Percentiles rank a stretch among this genome's conserved stretches.
phyloP scores from a whole-genome alignment of 768 basidiomycete species.

The Clavulina sp. region DNA sequence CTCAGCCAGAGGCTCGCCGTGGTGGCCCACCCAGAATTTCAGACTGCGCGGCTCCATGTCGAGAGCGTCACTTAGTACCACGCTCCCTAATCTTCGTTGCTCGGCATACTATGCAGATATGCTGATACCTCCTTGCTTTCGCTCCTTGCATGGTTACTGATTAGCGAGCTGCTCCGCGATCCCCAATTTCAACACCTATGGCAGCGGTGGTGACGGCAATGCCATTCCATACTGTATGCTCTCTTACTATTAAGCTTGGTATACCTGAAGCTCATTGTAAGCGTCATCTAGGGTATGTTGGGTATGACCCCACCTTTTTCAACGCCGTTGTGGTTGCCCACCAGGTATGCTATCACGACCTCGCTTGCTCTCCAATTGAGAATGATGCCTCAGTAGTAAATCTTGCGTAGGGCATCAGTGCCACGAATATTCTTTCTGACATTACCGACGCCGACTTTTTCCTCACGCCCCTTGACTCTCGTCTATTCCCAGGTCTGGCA shows the following conservation, averaged over 20 bases:
- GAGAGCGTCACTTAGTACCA: too few species aligned
- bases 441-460: slow-evolving; percentile 33
- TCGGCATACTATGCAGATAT: too few species aligned
- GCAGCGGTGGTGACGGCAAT: neutral
- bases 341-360: too few species aligned
- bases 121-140: too few species aligned
- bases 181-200: neutral
- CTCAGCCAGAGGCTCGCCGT: too few species aligned
- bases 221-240: neutral
- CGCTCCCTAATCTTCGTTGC: too few species aligned
- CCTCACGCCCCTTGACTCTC: slow-evolving; percentile 23
- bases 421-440: slow-evolving; percentile 15
- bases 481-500: slow-evolving; percentile 38
- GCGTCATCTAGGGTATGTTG: neutral
- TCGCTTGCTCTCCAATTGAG: too few species aligned
- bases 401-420: too few species aligned
- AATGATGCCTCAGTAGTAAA: too few species aligned
- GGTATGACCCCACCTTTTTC: neutral
- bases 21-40: too few species aligned
- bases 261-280: neutral
- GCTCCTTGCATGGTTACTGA: too few species aligned
- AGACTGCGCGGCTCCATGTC: too few species aligned
- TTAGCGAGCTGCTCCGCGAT: neutral
- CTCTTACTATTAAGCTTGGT: neutral
- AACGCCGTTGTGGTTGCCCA: slow-evolving; percentile 1